Percentiles rank a stretch among this genome's conserved stretches.
Evolutionary conservation across 257 asterid species (phyloP).

Genomic region (Solanum raphanifolium): DNA sequence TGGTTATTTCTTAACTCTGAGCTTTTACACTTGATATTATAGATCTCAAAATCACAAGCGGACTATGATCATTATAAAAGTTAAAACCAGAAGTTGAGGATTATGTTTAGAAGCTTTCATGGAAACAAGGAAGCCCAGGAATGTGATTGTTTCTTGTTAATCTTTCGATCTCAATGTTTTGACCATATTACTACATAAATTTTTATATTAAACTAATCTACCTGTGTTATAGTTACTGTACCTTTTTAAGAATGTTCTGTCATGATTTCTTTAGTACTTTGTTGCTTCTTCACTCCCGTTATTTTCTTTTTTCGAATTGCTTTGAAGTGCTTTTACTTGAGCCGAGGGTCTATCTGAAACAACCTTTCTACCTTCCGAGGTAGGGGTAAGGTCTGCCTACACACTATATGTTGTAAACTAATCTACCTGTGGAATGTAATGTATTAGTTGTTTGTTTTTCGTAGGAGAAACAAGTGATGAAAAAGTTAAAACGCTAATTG

Average conservation of each 20-base stretch:
- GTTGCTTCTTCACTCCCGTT: neutral
- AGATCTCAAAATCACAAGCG: neutral
- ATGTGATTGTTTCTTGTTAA: neutral
- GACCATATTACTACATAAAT: neutral
- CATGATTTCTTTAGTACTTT: neutral
- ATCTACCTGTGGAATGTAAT: neutral
- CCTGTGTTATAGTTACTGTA: neutral
- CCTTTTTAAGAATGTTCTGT: neutral
- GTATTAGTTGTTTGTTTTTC: neutral
- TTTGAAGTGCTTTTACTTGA: neutral
- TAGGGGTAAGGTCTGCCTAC: neutral
- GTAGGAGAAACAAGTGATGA: neutral
- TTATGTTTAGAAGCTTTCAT: neutral
- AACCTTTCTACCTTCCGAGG: neutral
- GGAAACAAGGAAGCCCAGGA: neutral
- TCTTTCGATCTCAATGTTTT: neutral
- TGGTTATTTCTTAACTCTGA: neutral
- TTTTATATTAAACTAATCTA: neutral
- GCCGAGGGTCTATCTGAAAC: neutral
- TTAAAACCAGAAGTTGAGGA: neutral
- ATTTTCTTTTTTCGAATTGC: neutral
- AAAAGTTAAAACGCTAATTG: neutral
- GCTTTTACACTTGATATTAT: neutral
- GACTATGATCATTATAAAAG: neutral
- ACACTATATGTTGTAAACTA: neutral